These are phyloP conservation scores for Candida methanosorbosa DNA, from an alignment of 805 yeast genomes.

Conservation along the genomic window DNA sequence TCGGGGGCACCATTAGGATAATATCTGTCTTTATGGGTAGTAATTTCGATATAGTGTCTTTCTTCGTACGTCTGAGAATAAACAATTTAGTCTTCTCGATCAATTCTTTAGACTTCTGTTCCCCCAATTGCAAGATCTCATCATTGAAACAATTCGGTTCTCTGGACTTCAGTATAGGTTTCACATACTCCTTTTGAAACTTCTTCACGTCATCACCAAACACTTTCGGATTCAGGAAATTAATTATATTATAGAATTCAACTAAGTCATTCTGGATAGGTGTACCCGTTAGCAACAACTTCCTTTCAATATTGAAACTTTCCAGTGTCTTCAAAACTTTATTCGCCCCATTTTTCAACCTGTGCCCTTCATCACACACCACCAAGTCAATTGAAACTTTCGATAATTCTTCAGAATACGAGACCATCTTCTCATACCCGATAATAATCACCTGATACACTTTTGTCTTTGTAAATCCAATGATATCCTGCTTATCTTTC, in stretches of 20 bases:
- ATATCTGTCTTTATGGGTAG: slow-evolving; percentile 71
- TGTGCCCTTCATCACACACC: slow-evolving; percentile 93
- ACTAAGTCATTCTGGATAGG: slow-evolving; percentile 72
- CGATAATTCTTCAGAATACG: slow-evolving; percentile 41
- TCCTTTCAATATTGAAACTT: slow-evolving; percentile 41
- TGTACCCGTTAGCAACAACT: slow-evolving; percentile 75
- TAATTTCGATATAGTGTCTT: slow-evolving; percentile 41
- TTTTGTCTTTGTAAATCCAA: slow-evolving; percentile 53
- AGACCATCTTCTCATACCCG: slow-evolving; percentile 77
- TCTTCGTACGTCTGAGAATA: slow-evolving; percentile 64
- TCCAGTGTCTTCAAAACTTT: slow-evolving; percentile 62
- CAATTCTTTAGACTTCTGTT: slow-evolving; percentile 52
- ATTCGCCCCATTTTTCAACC: slow-evolving; percentile 67
- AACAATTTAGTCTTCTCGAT: slow-evolving; percentile 56
- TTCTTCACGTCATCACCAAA: slow-evolving; percentile 49
- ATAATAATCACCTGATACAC: slow-evolving; percentile 78
- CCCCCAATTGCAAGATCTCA: slow-evolving; percentile 45
- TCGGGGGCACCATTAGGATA: slow-evolving; percentile 72
- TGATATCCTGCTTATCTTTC: slow-evolving; percentile 48
- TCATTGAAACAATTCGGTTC: slow-evolving; percentile 51
- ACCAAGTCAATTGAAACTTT: slow-evolving; percentile 51
- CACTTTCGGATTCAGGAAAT: slow-evolving; percentile 79
- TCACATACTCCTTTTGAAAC: slow-evolving; percentile 53
- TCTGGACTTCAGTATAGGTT: slow-evolving; percentile 66
- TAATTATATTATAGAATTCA: slow-evolving; percentile 74